Base-by-base conservation (phyloP, 345 rosid species). In the Raphanus sativus region DNA sequence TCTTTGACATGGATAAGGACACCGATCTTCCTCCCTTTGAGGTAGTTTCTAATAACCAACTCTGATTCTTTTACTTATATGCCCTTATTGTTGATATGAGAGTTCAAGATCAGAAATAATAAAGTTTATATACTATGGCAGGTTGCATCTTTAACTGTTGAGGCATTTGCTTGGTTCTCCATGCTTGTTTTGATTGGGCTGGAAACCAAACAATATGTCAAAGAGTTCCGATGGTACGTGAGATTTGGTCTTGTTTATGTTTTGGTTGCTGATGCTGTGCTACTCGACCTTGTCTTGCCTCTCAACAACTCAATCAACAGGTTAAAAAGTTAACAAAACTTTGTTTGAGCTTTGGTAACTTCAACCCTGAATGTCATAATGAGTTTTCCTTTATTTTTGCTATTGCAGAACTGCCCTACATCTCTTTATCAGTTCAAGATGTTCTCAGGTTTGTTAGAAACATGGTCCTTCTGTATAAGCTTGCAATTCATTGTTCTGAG, bases 221-320 rank as follows among this genome's bases (percentile, higher is more conserved):
- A 81, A 13, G 91, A 92, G 77, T 85, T 92, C 67, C 87, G 96
- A 26, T 91, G 97, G 98, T 89, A 86, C 80, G 91, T 95, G 33
- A 85, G 96, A 60, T 95, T 95, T 64, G 98, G 90, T 17, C 83
- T 92, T 32, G 61, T 91, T 59, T 95, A 92, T 82, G 91, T 89
- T 80, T 83, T 95, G 85, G 92, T 91, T 17, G 97, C 91, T 48
- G 89, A 92, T 82, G 90, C 88, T 75, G 99, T 89, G 72, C 83
- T 92, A 77, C 88, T 95, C 75, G 92, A 89, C 78, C 86, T 89
- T 70, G 65, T 91, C 64, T 83, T 92, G 21, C 79, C 88, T 24
- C 78, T 87, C 76, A 88, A 71, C 71, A 86, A 84, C 73, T 84
- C 81, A 61, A 42, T 83, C 75, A 83, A 70, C 55, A 82, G 92